These are phyloP conservation scores for Elsinoe ampelina DNA, from an alignment of 2,329 filamentous ascomycete species.

Conservation along the genomic window DNA sequence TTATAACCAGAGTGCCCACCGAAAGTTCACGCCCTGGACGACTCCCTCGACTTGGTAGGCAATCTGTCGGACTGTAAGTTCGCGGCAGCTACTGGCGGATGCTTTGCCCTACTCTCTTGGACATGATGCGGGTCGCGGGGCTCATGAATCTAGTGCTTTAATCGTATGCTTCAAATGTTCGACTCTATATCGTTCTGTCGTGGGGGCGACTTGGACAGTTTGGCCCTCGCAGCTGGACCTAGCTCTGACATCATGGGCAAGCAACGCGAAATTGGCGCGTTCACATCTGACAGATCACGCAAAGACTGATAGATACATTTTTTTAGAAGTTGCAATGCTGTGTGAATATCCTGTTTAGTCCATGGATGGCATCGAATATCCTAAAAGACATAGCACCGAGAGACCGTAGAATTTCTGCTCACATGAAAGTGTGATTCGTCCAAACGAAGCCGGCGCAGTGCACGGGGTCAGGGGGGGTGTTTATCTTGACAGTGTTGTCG, in stretches of 20 bases:
- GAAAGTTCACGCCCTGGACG: slow-evolving; percentile 45
- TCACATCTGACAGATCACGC: background rate
- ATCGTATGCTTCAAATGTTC: background rate
- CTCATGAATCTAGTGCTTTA: background rate
- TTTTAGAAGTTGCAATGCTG: background rate
- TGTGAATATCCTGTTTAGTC: background rate
- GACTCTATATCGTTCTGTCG: too few species aligned
- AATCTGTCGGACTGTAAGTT: slow-evolving; percentile 29
- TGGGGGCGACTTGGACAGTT: background rate
- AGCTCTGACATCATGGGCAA: slow-evolving; percentile 7
- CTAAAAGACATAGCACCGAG: background rate
- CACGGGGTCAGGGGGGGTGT: slow-evolving; percentile 4
- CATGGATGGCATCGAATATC: background rate
- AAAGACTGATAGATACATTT: background rate
- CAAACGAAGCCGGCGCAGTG: background rate
- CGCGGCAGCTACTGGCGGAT: background rate
- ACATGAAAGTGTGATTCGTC: background rate
- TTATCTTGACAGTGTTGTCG: background rate
- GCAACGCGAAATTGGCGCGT: slow-evolving; percentile 4
- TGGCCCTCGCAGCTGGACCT: background rate
- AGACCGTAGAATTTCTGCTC: background rate
- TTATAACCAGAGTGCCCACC: slow-evolving; percentile 23
- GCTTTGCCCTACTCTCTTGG: slow-evolving; percentile 22
- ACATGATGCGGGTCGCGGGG: slow-evolving; percentile 19
- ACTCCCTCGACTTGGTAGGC: slow-evolving; percentile 39